These are phyloP conservation scores for Annulohypoxylon moriforme DNA, from an alignment of 495 filamentous ascomycete genomes.

Conservation along the genomic window DNA sequence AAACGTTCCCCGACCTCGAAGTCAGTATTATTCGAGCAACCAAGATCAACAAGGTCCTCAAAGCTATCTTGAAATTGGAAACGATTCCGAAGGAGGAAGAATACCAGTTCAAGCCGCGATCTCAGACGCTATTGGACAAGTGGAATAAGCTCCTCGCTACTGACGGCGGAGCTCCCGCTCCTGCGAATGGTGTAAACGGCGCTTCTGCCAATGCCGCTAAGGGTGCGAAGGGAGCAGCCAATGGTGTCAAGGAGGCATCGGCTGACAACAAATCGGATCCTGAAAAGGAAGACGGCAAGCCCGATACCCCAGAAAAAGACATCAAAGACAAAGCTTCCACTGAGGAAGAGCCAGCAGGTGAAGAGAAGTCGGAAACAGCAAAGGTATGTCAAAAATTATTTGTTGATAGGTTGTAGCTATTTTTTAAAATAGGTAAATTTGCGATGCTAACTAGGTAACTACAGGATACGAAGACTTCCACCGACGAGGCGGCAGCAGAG, in stretches of 20 bases:
- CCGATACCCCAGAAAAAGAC: slow-evolving; percentile 49
- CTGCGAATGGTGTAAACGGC: slow-evolving; percentile 62
- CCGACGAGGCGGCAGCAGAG: slow-evolving; percentile 26
- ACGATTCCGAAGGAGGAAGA: slow-evolving; percentile 87
- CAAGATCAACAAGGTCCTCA: slow-evolving; percentile 95
- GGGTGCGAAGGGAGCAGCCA: slow-evolving; percentile 64
- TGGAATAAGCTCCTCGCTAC: slow-evolving; percentile 84
- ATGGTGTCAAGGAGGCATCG: slow-evolving; percentile 61
- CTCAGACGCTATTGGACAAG: slow-evolving; percentile 75
- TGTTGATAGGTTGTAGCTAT: neutral
- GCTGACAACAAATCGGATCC: slow-evolving; percentile 62
- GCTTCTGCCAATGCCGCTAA: slow-evolving; percentile 59
- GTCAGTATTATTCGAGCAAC: slow-evolving; percentile 84
- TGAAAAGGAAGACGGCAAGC: slow-evolving; percentile 57
- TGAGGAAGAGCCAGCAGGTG: slow-evolving; percentile 41
- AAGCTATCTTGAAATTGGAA: slow-evolving; percentile 84
- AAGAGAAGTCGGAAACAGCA: slow-evolving; percentile 49
- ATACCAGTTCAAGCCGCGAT: slow-evolving; percentile 83
- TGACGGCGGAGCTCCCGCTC: slow-evolving; percentile 51
- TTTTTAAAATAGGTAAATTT: neutral
- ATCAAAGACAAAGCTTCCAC: slow-evolving; percentile 42
- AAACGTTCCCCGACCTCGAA: slow-evolving; percentile 81
- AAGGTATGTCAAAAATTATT: slow-evolving; percentile 44
- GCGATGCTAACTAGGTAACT: slow-evolving; percentile 17
- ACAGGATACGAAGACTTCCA: slow-evolving; percentile 22